phyloP scores from a whole-genome alignment of 441 rosid genomes.

The Hura crepitans region DNA sequence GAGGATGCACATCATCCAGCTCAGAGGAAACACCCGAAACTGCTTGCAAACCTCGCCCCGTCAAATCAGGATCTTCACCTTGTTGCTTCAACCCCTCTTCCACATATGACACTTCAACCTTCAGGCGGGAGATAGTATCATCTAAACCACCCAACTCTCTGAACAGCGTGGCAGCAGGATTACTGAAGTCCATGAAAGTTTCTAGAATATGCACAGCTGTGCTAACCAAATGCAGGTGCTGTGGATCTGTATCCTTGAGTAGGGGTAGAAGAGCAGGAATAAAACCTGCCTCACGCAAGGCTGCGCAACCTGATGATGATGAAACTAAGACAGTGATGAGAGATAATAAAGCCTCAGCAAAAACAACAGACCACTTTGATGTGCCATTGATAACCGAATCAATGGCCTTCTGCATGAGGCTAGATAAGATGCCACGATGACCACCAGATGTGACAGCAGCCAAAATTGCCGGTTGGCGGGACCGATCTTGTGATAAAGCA shows the following conservation, averaged over 20 bases:
- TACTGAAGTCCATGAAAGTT: conserved; percentile 94
- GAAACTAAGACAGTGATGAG: conserved; percentile 91
- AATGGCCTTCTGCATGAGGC: conserved; percentile 88
- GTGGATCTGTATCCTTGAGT: conserved; percentile 88
- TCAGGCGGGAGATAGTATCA: conserved; percentile 81
- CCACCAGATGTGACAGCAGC: conserved; percentile 92
- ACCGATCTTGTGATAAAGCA: conserved; percentile 88
- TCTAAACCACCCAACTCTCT: conserved; percentile 98
- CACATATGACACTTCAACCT: conserved; percentile 68
- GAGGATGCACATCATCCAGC: conserved; percentile 55
- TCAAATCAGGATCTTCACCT: conserved; percentile 48
- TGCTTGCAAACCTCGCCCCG: conserved; percentile 37
- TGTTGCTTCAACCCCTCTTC: conserved; percentile 56
- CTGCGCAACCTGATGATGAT: conserved; percentile 89
- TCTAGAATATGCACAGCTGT: conserved; percentile 86
- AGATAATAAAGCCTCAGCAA: conserved; percentile 91
- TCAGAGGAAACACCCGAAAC: conserved; percentile 42
- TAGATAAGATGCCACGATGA: conserved; percentile 84
- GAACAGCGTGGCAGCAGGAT: conserved; percentile 89
- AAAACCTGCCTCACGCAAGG: conserved; percentile 96
- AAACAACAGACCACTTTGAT: conserved; percentile 75
- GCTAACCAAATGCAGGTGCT: conserved; percentile 88
- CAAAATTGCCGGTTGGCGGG: conserved; percentile 78
- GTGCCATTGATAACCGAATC: conserved; percentile 69
- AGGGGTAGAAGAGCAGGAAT: conserved; percentile 92